A percentile compares a stretch with the other conserved stretches of the same genome.
Conservation (phyloP, 352 stramenopile genomes). For the Phytopythium oedochilum region DNA sequence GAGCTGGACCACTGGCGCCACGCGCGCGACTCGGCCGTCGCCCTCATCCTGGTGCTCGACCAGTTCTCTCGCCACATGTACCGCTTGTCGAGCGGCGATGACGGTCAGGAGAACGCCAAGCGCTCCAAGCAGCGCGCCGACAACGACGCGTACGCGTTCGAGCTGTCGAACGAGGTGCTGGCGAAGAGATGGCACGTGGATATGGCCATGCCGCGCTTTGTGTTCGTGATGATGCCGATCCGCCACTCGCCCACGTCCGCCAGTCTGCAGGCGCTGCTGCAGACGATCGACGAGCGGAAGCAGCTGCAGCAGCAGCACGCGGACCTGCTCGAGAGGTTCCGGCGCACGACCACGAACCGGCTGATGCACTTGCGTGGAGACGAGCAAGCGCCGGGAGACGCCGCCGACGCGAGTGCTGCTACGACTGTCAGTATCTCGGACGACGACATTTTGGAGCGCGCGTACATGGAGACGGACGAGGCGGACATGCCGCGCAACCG, state of each 20-base stretch:
- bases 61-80: constrained; percentile 85
- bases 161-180: constrained; percentile 43
- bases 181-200: constrained; percentile 39
- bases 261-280: constrained; percentile 46
- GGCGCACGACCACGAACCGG: constrained; percentile 72
- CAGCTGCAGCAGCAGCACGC: constrained; percentile 40
- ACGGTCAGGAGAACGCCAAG: constrained; percentile 11
- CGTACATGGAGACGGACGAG: constrained; percentile 61
- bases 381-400: constrained; percentile 9
- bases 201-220: constrained; percentile 50
- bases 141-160: constrained; percentile 49
- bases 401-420: not conserved
- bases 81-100: constrained; percentile 21
- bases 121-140: constrained; percentile 12
- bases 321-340: constrained; percentile 79
- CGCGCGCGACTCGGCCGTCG: constrained; percentile 42
- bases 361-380: constrained; percentile 46
- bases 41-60: constrained; percentile 83
- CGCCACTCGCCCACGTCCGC: constrained; percentile 71
- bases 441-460: constrained; percentile 69
- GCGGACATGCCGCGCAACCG: constrained; percentile 58
- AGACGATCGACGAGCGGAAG: constrained; percentile 39
- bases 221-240: constrained; percentile 86
- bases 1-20: constrained; percentile 48
- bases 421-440: constrained; percentile 23